A percentile compares a stretch with the other conserved stretches of the same genome.
Conservation (phyloP, 176 grass and related monocot genomes). For the Cymbopogon citratus region DNA sequence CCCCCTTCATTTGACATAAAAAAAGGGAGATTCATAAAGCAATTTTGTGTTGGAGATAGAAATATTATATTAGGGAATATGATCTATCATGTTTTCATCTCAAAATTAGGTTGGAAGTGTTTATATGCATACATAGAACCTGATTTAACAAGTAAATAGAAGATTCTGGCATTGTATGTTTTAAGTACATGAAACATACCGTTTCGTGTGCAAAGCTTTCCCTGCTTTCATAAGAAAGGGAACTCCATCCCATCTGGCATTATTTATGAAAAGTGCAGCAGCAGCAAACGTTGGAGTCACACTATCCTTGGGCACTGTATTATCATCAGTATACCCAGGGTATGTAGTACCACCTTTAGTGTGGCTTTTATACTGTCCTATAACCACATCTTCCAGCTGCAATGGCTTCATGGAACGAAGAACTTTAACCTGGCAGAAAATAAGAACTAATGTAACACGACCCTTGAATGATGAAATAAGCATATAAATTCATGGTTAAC, state of each 20-base stretch:
- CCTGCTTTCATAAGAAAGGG: conserved; percentile 98
- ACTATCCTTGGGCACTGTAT: conserved; percentile 73
- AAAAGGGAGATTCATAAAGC: neutral
- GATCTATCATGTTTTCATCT: neutral
- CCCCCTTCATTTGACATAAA: neutral
- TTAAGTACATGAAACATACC: conserved; percentile 37
- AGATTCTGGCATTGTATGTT: neutral
- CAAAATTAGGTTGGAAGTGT: neutral
- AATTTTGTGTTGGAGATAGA: neutral
- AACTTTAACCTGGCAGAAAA: conserved; percentile 77
- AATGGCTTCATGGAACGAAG: conserved; percentile 82
- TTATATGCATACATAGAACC: neutral
- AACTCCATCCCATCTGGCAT: conserved; percentile 94
- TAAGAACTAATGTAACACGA: neutral
- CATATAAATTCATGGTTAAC: neutral
- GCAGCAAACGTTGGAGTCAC: conserved; percentile 86
- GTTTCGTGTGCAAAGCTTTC: conserved; percentile 79
- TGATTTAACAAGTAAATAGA: conserved; percentile 5
- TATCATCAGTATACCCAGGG: conserved; percentile 83
- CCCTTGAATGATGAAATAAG: neutral
- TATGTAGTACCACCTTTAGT: conserved; percentile 58
- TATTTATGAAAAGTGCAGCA: conserved; percentile 84
- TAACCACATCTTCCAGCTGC: conserved; percentile 72
- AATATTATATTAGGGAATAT: neutral
- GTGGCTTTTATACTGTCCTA: conserved; percentile 88